Evolutionary conservation across 495 filamentous ascomycete species (phyloP).

Genomic region (Diplogelasinospora grovesii): DNA sequence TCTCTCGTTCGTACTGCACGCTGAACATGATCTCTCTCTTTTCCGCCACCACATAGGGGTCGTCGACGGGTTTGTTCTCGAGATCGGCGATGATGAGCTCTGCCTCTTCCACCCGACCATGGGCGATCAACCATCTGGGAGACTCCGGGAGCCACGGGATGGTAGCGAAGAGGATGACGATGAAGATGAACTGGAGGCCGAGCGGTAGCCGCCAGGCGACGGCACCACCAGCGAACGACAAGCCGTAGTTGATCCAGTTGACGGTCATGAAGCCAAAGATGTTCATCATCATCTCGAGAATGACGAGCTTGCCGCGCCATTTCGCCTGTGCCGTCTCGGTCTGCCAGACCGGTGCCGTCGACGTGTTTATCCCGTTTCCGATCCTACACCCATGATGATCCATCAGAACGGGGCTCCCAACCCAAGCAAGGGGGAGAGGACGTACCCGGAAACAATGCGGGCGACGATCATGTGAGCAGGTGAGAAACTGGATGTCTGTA

Average conservation of each 20-base stretch:
- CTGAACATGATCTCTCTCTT: not conserved
- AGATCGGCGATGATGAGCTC: constrained; percentile 56
- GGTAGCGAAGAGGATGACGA: constrained; percentile 44
- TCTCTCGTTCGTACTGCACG: constrained; percentile 20
- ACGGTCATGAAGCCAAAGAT: constrained; percentile 64
- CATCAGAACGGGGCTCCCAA: too few relatives aligned
- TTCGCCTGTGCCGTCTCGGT: constrained; percentile 72
- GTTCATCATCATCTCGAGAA: constrained; percentile 70
- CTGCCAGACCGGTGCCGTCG: constrained; percentile 67
- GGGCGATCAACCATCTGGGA: constrained; percentile 51
- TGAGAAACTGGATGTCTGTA: constrained; percentile 55
- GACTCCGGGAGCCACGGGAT: constrained; percentile 52
- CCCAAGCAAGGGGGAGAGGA: too few relatives aligned
- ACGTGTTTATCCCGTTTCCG: constrained; percentile 51
- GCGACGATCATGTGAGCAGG: constrained; percentile 60
- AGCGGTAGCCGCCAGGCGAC: constrained; percentile 72
- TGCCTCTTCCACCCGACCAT: constrained; percentile 41
- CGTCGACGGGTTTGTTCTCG: constrained; percentile 45
- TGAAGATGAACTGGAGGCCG: constrained; percentile 51
- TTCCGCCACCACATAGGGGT: constrained; percentile 23
- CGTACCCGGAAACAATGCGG: constrained; percentile 58
- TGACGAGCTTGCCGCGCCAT: constrained; percentile 67
- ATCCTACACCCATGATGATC: too few relatives aligned
- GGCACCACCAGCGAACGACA: constrained; percentile 56
- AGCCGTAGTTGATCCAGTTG: constrained; percentile 71